These are phyloP conservation scores for Didymella exigua DNA, from an alignment of 2,329 filamentous ascomycete genomes.

Conservation along the genomic window DNA sequence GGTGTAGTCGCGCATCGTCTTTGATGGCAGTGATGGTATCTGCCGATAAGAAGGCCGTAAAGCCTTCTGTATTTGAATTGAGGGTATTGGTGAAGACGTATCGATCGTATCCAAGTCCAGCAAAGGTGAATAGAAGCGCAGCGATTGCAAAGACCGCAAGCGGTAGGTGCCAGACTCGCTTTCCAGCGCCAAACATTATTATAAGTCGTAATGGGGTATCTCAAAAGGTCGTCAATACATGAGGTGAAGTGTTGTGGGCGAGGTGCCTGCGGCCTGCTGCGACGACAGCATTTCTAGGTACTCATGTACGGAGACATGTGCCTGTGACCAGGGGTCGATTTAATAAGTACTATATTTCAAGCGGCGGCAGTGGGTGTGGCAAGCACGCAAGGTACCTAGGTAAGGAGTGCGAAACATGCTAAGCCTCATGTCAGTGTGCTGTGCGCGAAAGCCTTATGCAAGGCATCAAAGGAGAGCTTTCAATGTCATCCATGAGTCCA, in stretches of 20 bases:
- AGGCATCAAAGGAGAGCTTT: no score
- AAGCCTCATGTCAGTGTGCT: conserved; percentile 21
- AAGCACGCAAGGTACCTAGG: conserved; percentile 2
- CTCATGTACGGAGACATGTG: not conserved
- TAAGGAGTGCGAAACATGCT: conserved; percentile 34
- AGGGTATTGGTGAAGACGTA: conserved; percentile 3
- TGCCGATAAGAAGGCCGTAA: conserved; percentile 24
- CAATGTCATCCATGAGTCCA: no score
- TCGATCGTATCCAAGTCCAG: conserved; percentile 24
- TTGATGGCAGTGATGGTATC: conserved; percentile 34
- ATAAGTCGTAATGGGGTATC: conserved; percentile 17
- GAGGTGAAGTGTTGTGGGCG: not conserved
- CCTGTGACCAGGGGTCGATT: not conserved
- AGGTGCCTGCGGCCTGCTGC: conserved; percentile 18
- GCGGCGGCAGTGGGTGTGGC: conserved; percentile 2
- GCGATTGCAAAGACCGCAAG: conserved; percentile 18
- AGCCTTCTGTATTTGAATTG: conserved; percentile 7
- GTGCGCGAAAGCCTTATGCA: not conserved
- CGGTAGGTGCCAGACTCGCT: conserved; percentile 33
- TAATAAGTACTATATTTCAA: conserved; percentile 20
- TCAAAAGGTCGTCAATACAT: conserved; percentile 18
- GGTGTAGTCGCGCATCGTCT: conserved; percentile 28
- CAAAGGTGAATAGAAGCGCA: conserved; percentile 25
- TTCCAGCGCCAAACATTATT: conserved; percentile 38
- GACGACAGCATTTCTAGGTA: conserved; percentile 9